Conservation (phyloP, 768 basidiomycete genomes). For the Rhodotorula toruloides region DNA sequence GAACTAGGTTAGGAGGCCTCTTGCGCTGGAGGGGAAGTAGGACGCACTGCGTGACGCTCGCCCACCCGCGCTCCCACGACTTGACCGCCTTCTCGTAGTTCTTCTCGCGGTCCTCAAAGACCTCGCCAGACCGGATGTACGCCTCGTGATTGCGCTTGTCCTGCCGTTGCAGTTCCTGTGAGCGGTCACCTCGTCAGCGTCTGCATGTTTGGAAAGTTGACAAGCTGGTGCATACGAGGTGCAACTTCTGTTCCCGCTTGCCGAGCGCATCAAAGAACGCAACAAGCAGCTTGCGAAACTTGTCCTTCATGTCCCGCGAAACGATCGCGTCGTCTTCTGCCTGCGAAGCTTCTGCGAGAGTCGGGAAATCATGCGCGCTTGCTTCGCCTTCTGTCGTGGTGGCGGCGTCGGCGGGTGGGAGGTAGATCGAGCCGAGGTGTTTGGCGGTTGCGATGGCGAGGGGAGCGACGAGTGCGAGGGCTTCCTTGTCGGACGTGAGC, state of each 20-base stretch:
- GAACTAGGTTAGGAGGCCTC: too few species aligned
- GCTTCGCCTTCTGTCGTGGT: not conserved
- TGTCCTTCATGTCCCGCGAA: conserved; percentile 75
- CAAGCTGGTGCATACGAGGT: conserved; percentile 31
- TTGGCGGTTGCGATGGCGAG: conserved; percentile 88
- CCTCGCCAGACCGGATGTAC: conserved; percentile 97
- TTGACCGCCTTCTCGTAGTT: conserved; percentile 99
- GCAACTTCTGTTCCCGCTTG: conserved; percentile 86
- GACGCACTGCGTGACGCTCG: conserved; percentile 74
- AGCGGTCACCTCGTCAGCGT: not conserved
- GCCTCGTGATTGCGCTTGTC: conserved; percentile 96
- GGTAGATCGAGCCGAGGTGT: conserved; percentile 78
- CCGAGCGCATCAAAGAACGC: conserved; percentile 85
- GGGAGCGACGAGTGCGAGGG: conserved; percentile 57
- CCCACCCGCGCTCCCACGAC: conserved; percentile 82
- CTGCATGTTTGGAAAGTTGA: not conserved
- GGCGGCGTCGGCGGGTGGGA: conserved; percentile 19
- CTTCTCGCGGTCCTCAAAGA: conserved; percentile 97
- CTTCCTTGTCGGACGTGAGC: conserved; percentile 43
- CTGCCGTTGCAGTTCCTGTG: conserved; percentile 88
- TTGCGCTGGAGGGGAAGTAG: too few species aligned
- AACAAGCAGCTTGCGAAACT: conserved; percentile 87
- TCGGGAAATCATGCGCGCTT: conserved; percentile 24
- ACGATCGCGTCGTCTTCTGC: conserved; percentile 63
- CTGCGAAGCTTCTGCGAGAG: not conserved